Evolutionary conservation across 495 filamentous ascomycete genomes (phyloP).

Genomic region (Aspergillus sparsus): DNA sequence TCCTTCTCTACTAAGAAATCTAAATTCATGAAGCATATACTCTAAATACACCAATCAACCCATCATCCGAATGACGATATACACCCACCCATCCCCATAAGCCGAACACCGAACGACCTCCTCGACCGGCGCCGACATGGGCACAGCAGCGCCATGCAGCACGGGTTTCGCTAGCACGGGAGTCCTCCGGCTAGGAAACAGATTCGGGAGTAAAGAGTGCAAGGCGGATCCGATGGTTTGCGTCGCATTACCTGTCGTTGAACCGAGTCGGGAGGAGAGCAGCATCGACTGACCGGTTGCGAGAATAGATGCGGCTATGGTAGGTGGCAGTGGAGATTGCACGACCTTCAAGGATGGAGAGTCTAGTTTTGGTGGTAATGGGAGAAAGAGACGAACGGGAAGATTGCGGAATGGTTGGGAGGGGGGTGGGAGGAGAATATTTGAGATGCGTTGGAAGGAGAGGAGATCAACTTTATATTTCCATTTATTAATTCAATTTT

Average conservation of each 20-base stretch:
- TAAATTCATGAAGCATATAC: not conserved
- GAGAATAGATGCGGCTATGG: conserved; percentile 29
- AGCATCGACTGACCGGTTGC: conserved; percentile 32
- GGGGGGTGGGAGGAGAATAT: conserved; percentile 73
- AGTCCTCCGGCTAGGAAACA: conserved; percentile 86
- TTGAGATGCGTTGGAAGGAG: conserved; percentile 72
- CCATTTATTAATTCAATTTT: conserved; percentile 15
- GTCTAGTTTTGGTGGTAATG: conserved; percentile 55
- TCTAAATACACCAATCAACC: conserved; percentile 29
- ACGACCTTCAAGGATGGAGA: conserved; percentile 62
- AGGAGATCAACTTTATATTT: conserved; percentile 65
- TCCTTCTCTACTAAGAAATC: too few relatives aligned
- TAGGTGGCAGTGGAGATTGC: conserved; percentile 66
- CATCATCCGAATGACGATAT: conserved; percentile 80
- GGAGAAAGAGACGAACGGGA: conserved; percentile 85
- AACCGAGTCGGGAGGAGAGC: conserved; percentile 31
- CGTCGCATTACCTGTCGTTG: conserved; percentile 13
- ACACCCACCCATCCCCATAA: conserved; percentile 91
- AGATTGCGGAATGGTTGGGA: conserved; percentile 74
- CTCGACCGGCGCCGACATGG: conserved; percentile 79
- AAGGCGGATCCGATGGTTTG: conserved; percentile 84
- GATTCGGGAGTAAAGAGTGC: conserved; percentile 70
- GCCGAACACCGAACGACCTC: conserved; percentile 79
- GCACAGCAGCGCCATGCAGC: conserved; percentile 82
- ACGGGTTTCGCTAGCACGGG: conserved; percentile 89